Conservation (phyloP, 1,284 basidiomycete genomes). For the Kwoniella shivajii region DNA sequence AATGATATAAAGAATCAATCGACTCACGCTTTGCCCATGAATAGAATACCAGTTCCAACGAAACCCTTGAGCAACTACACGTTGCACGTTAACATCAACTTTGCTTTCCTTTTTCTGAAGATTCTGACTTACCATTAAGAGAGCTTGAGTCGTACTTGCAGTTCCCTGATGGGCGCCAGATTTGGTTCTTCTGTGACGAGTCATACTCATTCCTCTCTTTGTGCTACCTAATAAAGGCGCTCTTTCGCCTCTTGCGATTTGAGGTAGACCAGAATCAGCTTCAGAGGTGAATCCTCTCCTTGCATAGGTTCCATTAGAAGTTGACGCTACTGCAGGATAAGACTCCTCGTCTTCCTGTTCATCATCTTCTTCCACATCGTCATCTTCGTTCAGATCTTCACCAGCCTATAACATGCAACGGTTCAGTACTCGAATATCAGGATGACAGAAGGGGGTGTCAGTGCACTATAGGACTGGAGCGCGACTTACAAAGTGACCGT, state of each 20-base stretch:
- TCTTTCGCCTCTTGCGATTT: conserved; percentile 37
- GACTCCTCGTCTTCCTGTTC: conserved; percentile 40
- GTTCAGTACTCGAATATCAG: not conserved
- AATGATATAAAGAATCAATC: not conserved
- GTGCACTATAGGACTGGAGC: no score
- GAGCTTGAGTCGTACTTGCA: conserved; percentile 82
- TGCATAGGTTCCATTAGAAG: conserved; percentile 46
- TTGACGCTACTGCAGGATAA: conserved; percentile 36
- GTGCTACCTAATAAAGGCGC: conserved; percentile 41
- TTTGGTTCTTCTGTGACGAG: conserved; percentile 60
- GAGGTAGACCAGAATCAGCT: not conserved
- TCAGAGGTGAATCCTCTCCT: conserved; percentile 14
- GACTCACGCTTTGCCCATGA: conserved; percentile 87
- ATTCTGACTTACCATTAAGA: conserved; percentile 73
- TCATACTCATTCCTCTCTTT: conserved; percentile 51
- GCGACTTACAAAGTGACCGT: conserved; percentile 88
- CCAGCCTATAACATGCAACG: conserved; percentile 65
- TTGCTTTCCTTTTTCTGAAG: conserved; percentile 1
- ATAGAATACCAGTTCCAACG: conserved; percentile 93
- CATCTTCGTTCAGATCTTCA: conserved; percentile 88
- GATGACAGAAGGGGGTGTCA: not conserved
- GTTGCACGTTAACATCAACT: conserved; percentile 5
- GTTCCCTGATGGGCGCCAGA: conserved; percentile 65
- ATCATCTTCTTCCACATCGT: conserved; percentile 62
- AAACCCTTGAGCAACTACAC: conserved; percentile 86